Evolutionary conservation across 1,284 basidiomycete genomes (phyloP).

Genomic region (Tylopilus sp.): DNA sequence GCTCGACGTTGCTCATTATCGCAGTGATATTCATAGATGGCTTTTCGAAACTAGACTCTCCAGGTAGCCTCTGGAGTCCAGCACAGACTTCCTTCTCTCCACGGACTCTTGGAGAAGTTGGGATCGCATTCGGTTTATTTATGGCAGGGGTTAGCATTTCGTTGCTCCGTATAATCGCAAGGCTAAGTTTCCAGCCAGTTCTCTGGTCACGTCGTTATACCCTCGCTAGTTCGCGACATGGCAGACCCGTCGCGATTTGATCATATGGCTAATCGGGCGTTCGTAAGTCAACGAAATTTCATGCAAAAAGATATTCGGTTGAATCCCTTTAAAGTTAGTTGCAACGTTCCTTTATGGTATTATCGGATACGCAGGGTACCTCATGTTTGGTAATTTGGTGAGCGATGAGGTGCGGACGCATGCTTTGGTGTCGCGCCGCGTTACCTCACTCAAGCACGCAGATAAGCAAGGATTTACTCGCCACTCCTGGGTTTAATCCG

Average conservation of each 20-base stretch:
- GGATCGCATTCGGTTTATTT: constrained; percentile 80
- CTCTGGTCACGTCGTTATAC: constrained; percentile 90
- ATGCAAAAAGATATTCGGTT: background rate
- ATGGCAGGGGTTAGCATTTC: constrained; percentile 78
- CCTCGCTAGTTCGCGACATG: constrained; percentile 89
- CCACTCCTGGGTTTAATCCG: constrained; percentile 70
- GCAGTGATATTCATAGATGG: constrained; percentile 83
- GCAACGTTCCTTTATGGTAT: constrained; percentile 76
- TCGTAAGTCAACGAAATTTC: constrained; percentile 42
- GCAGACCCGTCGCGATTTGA: constrained; percentile 76
- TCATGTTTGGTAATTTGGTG: constrained; percentile 85
- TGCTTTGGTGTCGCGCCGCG: background rate
- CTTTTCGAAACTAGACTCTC: constrained; percentile 67
- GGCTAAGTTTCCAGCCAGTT: constrained; percentile 46
- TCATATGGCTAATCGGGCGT: constrained; percentile 82
- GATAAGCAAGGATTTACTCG: constrained; percentile 83
- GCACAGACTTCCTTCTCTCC: constrained; percentile 65
- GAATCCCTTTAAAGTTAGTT: constrained; percentile 45
- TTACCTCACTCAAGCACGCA: constrained; percentile 29
- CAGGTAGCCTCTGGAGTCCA: constrained; percentile 79
- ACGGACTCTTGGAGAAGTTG: constrained; percentile 55
- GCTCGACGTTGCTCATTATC: constrained; percentile 75
- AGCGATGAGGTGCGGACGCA: constrained; percentile 69
- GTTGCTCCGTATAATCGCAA: background rate
- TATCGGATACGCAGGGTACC: constrained; percentile 82